Evolutionary conservation across 2,329 filamentous ascomycete species (phyloP), one percentile per base, ranked within the genome.

Genomic region (Aureobasidium lini): DNA sequence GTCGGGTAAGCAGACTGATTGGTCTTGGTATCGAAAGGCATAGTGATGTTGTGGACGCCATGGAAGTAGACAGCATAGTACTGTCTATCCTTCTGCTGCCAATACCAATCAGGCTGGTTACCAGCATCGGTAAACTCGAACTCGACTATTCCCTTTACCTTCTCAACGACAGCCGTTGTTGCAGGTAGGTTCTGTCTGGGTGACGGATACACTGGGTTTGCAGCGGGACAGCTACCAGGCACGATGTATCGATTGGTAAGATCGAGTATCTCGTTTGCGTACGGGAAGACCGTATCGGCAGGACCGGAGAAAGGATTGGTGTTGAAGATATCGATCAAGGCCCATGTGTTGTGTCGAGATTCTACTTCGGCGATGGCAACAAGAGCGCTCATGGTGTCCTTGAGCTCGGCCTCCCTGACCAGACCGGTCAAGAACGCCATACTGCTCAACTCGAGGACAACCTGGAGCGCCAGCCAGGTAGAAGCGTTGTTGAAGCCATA

Each of bases 11-110:
- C 68, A 2, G 73, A 71, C 6, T 60, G 64, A 58, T 73, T 71
- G 3, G 64, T 66, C 23, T 61, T 63, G 0, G 69, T 71, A 49
- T 76, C 64, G 54, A 75, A 71, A 1, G 73, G 71, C 16, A 73
- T 67, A 11, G 71, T 72, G 43, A 72, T 64, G 40, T 74, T 73
- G 18, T 63, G 36, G 29, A 74, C 29, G 2, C 69, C 73, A 58
- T 76, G 74, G 66, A 74, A 76, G 65, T 72, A 76, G 31, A 76
- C 73, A 13, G 72, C 72, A 61, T 73, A 74, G 61, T 76, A 76
- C 40, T 71, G 65, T 48, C 59, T 67, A 36, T 60, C 48, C 6
- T 16, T 29, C 29, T 56, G 52, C 39, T 56, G 23, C 9, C 37
- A 56, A 16, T 56, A 56, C 52, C 52, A 56, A 31, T 44, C 40